A percentile compares a stretch with the other conserved stretches of the same genome.
These are phyloP conservation scores for Hydrangea macrophylla DNA, from an alignment of 148 eudicot genomes.

Conservation along the genomic window DNA sequence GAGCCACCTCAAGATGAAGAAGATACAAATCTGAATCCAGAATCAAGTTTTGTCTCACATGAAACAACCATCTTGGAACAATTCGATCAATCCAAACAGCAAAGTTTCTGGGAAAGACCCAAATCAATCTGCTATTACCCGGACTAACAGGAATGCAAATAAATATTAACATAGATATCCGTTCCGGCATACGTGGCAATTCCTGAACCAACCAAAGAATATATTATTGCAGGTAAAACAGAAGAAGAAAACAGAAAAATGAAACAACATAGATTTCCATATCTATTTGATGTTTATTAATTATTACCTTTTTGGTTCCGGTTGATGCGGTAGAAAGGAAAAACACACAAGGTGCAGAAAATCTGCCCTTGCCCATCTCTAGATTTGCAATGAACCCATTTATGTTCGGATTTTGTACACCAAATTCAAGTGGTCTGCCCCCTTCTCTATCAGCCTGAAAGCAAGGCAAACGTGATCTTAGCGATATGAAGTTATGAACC, in stretches of 20 bases:
- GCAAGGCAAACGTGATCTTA: slow-evolving; percentile 34
- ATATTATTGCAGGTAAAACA: neutral
- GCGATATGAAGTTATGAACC: slow-evolving; percentile 7
- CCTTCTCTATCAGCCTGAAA: slow-evolving; percentile 75
- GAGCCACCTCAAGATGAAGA: slow-evolving; percentile 69
- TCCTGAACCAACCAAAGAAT: slow-evolving; percentile 31
- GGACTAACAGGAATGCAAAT: slow-evolving; percentile 89
- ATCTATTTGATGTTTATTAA: neutral
- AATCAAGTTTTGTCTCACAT: slow-evolving; percentile 57
- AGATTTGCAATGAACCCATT: slow-evolving; percentile 62
- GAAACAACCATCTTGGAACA: slow-evolving; percentile 70
- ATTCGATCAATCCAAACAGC: slow-evolving; percentile 63
- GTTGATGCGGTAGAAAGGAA: slow-evolving; percentile 32
- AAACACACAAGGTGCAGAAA: slow-evolving; percentile 67
- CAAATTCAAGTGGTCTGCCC: slow-evolving; percentile 70
- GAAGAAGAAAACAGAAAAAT: neutral
- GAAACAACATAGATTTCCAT: neutral
- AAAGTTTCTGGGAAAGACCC: slow-evolving; percentile 57
- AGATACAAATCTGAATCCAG: slow-evolving; percentile 70
- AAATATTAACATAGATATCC: slow-evolving; percentile 44
- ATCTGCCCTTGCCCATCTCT: slow-evolving; percentile 35
- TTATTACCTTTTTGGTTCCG: slow-evolving; percentile 34
- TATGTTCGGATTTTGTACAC: slow-evolving; percentile 39
- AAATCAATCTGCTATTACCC: slow-evolving; percentile 79
- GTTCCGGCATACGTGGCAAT: slow-evolving; percentile 26